phyloP scores from a whole-genome alignment of 2,329 filamentous ascomycete genomes.

The Penicillium sp. region DNA sequence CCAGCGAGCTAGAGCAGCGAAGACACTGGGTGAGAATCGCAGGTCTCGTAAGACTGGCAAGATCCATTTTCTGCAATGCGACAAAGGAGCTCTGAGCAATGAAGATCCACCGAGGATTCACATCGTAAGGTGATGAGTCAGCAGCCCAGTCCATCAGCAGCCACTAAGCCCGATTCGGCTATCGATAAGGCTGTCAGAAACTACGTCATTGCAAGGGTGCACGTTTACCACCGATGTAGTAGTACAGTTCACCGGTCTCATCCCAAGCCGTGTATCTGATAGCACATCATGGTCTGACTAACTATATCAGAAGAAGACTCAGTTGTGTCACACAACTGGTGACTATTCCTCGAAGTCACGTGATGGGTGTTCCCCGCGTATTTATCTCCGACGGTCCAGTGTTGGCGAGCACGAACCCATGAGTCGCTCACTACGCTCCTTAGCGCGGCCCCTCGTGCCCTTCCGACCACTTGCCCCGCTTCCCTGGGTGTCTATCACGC shows the following conservation, averaged over 20 bases:
- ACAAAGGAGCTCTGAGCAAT: slow-evolving; percentile 3
- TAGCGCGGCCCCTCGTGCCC: slow-evolving; percentile 11
- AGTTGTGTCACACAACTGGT: neutral
- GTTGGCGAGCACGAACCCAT: slow-evolving; percentile 7
- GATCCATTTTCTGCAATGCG: slow-evolving; percentile 29
- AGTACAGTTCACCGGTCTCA: neutral
- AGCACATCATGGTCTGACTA: neutral
- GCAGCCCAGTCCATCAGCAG: slow-evolving; percentile 16
- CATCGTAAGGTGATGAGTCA: slow-evolving; percentile 29
- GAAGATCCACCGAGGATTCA: slow-evolving; percentile 12
- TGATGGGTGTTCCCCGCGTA: slow-evolving; percentile 8
- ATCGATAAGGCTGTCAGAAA: slow-evolving; percentile 18
- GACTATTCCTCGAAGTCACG: slow-evolving; percentile 4
- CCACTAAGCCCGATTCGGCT: slow-evolving; percentile 17
- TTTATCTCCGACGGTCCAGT: neutral
- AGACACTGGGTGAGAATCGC: slow-evolving; percentile 39
- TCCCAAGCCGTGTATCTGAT: neutral
- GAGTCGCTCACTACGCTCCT: slow-evolving; percentile 12
- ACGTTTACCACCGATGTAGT: neutral
- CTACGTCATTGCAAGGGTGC: slow-evolving; percentile 11
- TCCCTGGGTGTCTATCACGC: neutral
- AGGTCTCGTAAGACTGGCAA: slow-evolving; percentile 34
- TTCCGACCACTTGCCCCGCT: neutral
- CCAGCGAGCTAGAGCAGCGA: slow-evolving; percentile 39
- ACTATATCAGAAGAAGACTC: neutral